These are phyloP conservation scores for Thymus mandschuricus DNA, from an alignment of 257 asterid species.

Conservation along the genomic window DNA sequence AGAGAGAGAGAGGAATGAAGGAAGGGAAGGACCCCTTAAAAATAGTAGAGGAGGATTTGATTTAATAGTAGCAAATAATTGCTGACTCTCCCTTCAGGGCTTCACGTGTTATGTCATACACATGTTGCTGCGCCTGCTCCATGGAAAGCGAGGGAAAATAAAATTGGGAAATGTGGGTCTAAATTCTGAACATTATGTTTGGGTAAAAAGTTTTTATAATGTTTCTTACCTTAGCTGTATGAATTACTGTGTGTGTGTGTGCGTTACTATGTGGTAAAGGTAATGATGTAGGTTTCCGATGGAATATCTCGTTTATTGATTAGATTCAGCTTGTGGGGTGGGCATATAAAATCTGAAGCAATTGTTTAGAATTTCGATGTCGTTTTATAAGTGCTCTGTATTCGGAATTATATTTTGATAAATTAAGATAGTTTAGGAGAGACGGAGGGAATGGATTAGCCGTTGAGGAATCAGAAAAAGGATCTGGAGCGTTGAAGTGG, in stretches of 20 bases:
- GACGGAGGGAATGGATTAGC: not conserved
- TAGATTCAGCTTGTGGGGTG: not conserved
- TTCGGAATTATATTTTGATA: too few relatives aligned
- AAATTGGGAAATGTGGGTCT: conserved; percentile 6
- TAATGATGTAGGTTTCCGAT: not conserved
- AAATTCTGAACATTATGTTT: not conserved
- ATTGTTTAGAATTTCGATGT: not conserved
- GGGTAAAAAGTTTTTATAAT: not conserved
- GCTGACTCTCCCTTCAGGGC: conserved; percentile 61
- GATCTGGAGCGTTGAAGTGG: not conserved
- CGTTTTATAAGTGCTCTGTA: too few relatives aligned
- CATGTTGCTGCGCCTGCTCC: conserved; percentile 32
- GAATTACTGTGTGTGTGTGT: not conserved
- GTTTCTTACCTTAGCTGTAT: too few relatives aligned
- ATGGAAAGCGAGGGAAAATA: conserved; percentile 15
- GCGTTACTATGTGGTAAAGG: not conserved
- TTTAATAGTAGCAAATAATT: conserved; percentile 53
- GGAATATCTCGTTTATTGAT: not conserved
- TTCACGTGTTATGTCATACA: conserved; percentile 77
- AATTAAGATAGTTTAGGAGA: not conserved
- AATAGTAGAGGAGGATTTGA: conserved; percentile 33
- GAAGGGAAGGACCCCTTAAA: conserved; percentile 16
- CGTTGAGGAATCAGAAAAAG: not conserved
- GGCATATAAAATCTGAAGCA: not conserved
- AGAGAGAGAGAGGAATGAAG: conserved; percentile 12